A percentile compares a stretch with the other conserved stretches of the same genome.
Evolutionary conservation across 768 basidiomycete genomes (phyloP).

Genomic region (Kwoniella sp.): DNA sequence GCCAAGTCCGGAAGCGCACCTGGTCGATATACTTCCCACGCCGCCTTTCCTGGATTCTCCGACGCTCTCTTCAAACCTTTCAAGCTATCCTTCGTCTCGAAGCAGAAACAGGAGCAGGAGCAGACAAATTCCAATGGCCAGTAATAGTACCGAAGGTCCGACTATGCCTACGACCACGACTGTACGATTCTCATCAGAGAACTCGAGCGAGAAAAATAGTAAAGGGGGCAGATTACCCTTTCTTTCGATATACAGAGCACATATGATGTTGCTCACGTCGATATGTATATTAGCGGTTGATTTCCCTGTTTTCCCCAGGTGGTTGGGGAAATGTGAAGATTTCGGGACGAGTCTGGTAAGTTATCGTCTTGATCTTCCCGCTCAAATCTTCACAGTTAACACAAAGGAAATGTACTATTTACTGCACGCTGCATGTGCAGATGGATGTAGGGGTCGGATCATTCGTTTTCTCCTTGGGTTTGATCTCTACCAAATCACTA

Average conservation of each 20-base stretch:
- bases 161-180: too few species aligned
- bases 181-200: not conserved
- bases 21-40: slow-evolving; percentile 39
- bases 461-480: slow-evolving; percentile 93
- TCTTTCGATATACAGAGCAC: slow-evolving; percentile 82
- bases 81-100: slow-evolving; percentile 1
- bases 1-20: slow-evolving; percentile 30
- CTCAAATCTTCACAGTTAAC: too few species aligned
- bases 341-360: slow-evolving; percentile 90
- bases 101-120: not conserved
- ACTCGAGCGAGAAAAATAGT: not conserved
- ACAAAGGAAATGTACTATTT: too few species aligned
- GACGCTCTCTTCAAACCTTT: not conserved
- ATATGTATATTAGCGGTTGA: slow-evolving; percentile 93
- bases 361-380: too few species aligned
- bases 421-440: too few species aligned
- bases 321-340: slow-evolving; percentile 87
- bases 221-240: slow-evolving; percentile 60
- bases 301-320: slow-evolving; percentile 86
- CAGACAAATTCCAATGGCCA: not conserved
- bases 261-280: slow-evolving; percentile 92
- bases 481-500: slow-evolving; percentile 78
- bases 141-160: too few species aligned
- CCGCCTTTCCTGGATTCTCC: slow-evolving; percentile 25
- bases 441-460: slow-evolving; percentile 98